Conservation (phyloP, 2,329 filamentous ascomycete genomes). For the Xylariaceae sp. region DNA sequence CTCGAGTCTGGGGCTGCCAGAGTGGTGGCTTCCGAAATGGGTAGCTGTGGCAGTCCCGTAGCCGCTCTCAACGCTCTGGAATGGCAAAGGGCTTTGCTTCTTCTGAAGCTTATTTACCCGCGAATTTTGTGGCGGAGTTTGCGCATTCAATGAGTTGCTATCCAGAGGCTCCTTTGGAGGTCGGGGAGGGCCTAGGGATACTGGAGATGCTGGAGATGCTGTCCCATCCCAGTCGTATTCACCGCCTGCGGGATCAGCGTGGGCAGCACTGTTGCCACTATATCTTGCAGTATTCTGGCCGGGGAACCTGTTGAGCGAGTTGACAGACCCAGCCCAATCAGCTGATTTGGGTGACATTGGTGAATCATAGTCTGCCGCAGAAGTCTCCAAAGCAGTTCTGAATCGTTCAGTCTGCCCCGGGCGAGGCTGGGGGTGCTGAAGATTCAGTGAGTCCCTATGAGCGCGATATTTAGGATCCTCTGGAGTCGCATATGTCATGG, state of each 20-base stretch:
- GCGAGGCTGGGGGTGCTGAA: conserved; percentile 75
- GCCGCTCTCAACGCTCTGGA: conserved; percentile 52
- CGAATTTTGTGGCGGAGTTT: conserved; percentile 44
- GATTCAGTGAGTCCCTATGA: conserved; percentile 73
- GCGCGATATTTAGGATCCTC: conserved; percentile 79
- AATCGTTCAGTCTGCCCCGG: conserved; percentile 71
- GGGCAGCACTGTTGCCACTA: conserved; percentile 41
- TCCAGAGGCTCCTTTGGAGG: conserved; percentile 62
- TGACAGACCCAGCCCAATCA: conserved; percentile 60
- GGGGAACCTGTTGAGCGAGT: conserved; percentile 53
- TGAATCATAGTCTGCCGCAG: conserved; percentile 64
- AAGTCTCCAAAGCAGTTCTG: conserved; percentile 68
- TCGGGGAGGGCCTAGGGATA: conserved; percentile 47
- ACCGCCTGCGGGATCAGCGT: conserved; percentile 34
- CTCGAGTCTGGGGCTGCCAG: conserved; percentile 51
- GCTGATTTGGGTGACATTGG: conserved; percentile 57
- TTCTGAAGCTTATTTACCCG: conserved; percentile 51
- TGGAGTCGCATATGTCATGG: conserved; percentile 52
- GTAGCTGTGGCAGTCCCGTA: conserved; percentile 48
- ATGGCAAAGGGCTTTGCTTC: conserved; percentile 49
- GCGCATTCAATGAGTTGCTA: conserved; percentile 28
- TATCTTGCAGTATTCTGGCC: conserved; percentile 44
- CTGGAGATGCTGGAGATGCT: conserved; percentile 44
- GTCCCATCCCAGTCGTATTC: conserved; percentile 38
- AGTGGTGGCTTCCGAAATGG: conserved; percentile 42